Evolutionary conservation across 1,284 basidiomycete species (phyloP).

Genomic region (Melampsora allii-populina): DNA sequence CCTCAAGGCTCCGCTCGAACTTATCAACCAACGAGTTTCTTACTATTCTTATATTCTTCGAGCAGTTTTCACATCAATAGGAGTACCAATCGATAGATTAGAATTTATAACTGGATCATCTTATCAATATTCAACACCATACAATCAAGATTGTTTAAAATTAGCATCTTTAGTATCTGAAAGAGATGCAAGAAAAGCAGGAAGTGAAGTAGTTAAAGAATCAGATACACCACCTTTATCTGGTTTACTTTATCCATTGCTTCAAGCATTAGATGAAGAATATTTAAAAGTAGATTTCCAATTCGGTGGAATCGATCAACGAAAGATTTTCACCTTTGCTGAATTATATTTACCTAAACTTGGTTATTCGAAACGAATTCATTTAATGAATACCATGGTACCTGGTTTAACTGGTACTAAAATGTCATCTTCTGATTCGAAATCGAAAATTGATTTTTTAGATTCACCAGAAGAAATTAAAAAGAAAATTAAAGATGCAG

Average conservation of each 20-base stretch:
- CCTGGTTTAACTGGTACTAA: constrained; percentile 91
- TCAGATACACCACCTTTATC: constrained; percentile 86
- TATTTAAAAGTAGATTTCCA: constrained; percentile 96
- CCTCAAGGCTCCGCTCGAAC: constrained; percentile 92
- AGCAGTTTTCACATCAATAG: constrained; percentile 78
- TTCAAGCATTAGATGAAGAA: constrained; percentile 96
- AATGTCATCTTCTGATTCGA: constrained; percentile 97
- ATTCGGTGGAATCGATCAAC: constrained; percentile 97
- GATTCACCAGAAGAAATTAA: constrained; percentile 78
- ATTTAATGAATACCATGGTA: constrained; percentile 98
- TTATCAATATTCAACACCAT: constrained; percentile 87
- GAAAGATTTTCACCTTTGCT: constrained; percentile 98
- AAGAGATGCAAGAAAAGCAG: constrained; percentile 96
- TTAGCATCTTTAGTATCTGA: constrained; percentile 85
- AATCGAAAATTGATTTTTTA: constrained; percentile 97
- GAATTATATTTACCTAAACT: constrained; percentile 90
- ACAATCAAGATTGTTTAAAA: constrained; percentile 92
- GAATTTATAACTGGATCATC: constrained; percentile 83
- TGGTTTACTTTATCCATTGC: constrained; percentile 88
- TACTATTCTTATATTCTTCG: constrained; percentile 84
- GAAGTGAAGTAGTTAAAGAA: constrained; percentile 99
- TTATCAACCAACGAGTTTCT: constrained; percentile 79
- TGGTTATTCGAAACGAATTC: constrained; percentile 90
- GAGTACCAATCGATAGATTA: constrained; percentile 80
- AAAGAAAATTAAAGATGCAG: constrained; percentile 86